Percentiles rank a stretch among this genome's conserved stretches.
These are phyloP conservation scores for Leptodermis oblonga DNA, from an alignment of 257 asterid genomes.

Conservation along the genomic window DNA sequence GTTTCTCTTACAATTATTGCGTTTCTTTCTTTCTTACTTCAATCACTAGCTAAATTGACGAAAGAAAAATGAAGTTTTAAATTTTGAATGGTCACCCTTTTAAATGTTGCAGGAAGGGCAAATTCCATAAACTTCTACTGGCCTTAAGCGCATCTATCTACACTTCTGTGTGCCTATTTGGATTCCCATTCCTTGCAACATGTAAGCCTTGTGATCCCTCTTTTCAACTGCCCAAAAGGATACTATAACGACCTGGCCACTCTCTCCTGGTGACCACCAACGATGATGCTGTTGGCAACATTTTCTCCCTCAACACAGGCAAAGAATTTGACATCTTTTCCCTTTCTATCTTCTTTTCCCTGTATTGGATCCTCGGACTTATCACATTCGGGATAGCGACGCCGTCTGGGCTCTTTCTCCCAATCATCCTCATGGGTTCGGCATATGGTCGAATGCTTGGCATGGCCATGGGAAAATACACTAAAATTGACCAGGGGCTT, in stretches of 20 bases:
- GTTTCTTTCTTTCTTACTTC: too few relatives aligned
- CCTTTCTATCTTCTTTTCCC: conserved; percentile 57
- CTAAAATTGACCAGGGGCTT: conserved; percentile 72
- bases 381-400: conserved; percentile 86
- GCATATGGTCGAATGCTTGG: conserved; percentile 86
- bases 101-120: conserved; percentile 70
- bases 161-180: conserved; percentile 72
- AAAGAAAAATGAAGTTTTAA: too few relatives aligned
- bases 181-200: conserved; percentile 77
- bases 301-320: conserved; percentile 77
- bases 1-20: background rate
- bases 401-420: conserved; percentile 93
- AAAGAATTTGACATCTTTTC: conserved; percentile 46
- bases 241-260: conserved; percentile 83
- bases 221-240: conserved; percentile 72
- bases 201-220: conserved; percentile 72
- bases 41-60: too few relatives aligned
- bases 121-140: conserved; percentile 61
- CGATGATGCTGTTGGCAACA: conserved; percentile 69
- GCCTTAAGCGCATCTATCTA: conserved; percentile 66
- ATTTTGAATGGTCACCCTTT: conserved; percentile 10
- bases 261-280: conserved; percentile 75
- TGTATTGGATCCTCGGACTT: conserved; percentile 69
- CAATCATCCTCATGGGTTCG: conserved; percentile 84
- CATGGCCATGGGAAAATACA: conserved; percentile 67